These are phyloP conservation scores for Alternaria conjuncta DNA, from an alignment of 2,329 filamentous ascomycete species.

Conservation along the genomic window DNA sequence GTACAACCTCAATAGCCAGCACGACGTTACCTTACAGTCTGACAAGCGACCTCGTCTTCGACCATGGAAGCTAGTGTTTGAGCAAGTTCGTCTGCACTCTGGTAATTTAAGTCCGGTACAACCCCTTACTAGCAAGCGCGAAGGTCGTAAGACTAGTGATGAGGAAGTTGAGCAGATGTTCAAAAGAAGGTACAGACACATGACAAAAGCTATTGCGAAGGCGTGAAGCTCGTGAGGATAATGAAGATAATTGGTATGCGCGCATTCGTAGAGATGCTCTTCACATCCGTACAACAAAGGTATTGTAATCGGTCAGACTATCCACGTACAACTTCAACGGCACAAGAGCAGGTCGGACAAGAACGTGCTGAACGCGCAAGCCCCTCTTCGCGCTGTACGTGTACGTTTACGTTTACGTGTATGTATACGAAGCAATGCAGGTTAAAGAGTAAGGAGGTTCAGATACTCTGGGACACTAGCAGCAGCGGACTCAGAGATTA, in stretches of 20 bases:
- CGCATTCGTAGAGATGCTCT: background rate
- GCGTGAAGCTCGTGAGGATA: accelerated
- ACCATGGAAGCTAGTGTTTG: background rate
- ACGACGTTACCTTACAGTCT: background rate
- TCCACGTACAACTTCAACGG: background rate
- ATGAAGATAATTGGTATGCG: background rate
- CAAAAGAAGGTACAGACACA: background rate
- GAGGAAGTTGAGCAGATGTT: background rate
- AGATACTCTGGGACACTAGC: background rate
- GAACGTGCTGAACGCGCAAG: accelerated
- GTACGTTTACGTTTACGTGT: background rate
- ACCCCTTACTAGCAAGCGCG: background rate
- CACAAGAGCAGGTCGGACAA: background rate
- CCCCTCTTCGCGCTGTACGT: background rate
- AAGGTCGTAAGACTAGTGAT: background rate
- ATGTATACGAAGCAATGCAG: background rate
- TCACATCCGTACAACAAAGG: too few relatives aligned
- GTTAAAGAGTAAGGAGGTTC: background rate
- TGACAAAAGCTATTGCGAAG: background rate
- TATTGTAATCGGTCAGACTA: background rate
- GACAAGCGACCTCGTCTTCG: background rate
- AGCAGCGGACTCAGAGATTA: too few relatives aligned
- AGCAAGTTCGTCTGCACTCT: background rate
- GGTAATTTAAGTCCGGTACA: background rate
- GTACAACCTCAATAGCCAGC: background rate